These are phyloP conservation scores for Jacaranda copaia DNA, from an alignment of 257 asterid genomes.

Conservation along the genomic window DNA sequence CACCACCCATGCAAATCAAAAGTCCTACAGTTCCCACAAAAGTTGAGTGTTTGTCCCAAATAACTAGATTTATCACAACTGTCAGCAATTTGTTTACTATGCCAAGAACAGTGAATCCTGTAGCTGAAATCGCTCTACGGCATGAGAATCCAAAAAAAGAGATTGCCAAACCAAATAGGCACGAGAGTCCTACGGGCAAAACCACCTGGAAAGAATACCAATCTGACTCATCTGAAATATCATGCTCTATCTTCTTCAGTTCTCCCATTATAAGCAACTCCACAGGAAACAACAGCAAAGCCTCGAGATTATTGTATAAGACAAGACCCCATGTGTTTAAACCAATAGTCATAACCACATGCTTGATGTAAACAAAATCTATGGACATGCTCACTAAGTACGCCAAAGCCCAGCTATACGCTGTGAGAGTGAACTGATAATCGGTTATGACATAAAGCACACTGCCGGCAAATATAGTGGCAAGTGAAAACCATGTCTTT, in stretches of 20 bases:
- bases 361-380: slow-evolving; percentile 95
- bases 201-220: slow-evolving; percentile 80
- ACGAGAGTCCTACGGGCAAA: slow-evolving; percentile 84
- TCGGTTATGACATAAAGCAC: slow-evolving; percentile 84
- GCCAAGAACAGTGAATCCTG: slow-evolving; percentile 97
- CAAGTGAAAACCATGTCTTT: slow-evolving; percentile 82
- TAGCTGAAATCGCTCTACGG: slow-evolving; percentile 90
- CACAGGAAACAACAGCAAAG: slow-evolving; percentile 81
- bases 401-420: slow-evolving; percentile 93
- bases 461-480: slow-evolving; percentile 88
- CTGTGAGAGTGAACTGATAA: slow-evolving; percentile 84
- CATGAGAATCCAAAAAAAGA: slow-evolving; percentile 97
- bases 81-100: slow-evolving; percentile 91
- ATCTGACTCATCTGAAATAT: slow-evolving; percentile 71
- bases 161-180: slow-evolving; percentile 88
- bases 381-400: slow-evolving; percentile 91
- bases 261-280: slow-evolving; percentile 97
- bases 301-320: slow-evolving; percentile 94
- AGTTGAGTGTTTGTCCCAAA: slow-evolving; percentile 96
- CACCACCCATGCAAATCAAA: slow-evolving; percentile 90
- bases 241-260: slow-evolving; percentile 82
- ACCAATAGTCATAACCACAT: slow-evolving; percentile 93
- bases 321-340: slow-evolving; percentile 97
- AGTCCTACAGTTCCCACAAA: slow-evolving; percentile 87
- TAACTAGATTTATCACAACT: slow-evolving; percentile 81